phyloP scores from a whole-genome alignment of 257 asterid species.

The Euphrasia confusa region DNA sequence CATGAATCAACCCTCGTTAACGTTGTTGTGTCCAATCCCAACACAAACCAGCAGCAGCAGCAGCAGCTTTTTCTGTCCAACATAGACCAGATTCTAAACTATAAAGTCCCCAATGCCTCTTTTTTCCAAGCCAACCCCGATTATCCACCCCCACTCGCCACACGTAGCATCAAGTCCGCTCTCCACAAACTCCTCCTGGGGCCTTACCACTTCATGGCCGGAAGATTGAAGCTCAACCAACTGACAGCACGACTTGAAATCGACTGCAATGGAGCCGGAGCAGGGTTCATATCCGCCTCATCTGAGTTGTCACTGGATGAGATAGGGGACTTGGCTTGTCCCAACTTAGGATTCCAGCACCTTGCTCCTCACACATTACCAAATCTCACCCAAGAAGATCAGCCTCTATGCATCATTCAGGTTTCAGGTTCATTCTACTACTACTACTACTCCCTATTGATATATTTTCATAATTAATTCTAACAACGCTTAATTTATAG shows the following conservation, averaged over 20 bases:
- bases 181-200: slow-evolving; percentile 40
- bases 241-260: slow-evolving; percentile 41
- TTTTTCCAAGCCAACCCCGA: slow-evolving; percentile 47
- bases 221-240: slow-evolving; percentile 41
- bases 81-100: slow-evolving; percentile 63
- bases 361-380: slow-evolving; percentile 32
- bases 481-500: slow-evolving; percentile 9
- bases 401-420: slow-evolving; percentile 55
- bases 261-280: slow-evolving; percentile 55
- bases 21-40: slow-evolving; percentile 21
- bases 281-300: slow-evolving; percentile 49
- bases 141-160: slow-evolving; percentile 41
- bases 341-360: slow-evolving; percentile 52
- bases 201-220: slow-evolving; percentile 59
- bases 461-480: neutral
- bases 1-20: slow-evolving; percentile 41
- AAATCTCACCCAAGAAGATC: slow-evolving; percentile 23
- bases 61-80: slow-evolving; percentile 44
- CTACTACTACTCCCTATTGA: too few species aligned
- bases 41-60: slow-evolving; percentile 16
- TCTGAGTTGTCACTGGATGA: slow-evolving; percentile 40
- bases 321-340: slow-evolving; percentile 49
- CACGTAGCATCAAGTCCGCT: slow-evolving; percentile 36
- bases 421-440: slow-evolving; percentile 40
- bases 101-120: slow-evolving; percentile 50